Evolutionary conservation across 1,139 yeast species (phyloP).

Genomic region (Taphrina wiesneri): DNA sequence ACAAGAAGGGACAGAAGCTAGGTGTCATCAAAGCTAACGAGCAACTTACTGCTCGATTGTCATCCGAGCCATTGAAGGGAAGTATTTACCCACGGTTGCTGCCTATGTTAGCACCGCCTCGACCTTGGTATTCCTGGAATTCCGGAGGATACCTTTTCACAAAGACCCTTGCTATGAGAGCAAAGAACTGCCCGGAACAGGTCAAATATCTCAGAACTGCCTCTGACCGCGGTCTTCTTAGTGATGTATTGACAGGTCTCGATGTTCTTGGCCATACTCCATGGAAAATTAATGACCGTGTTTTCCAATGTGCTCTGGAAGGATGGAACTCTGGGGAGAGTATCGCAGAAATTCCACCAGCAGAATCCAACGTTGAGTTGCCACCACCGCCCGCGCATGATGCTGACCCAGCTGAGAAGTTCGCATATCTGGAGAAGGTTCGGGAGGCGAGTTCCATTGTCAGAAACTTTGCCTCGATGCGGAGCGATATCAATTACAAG

Average conservation of each 20-base stretch:
- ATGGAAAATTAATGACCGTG: constrained; percentile 82
- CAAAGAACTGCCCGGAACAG: constrained; percentile 87
- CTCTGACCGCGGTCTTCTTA: constrained; percentile 64
- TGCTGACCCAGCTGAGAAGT: constrained; percentile 67
- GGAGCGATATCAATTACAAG: constrained; percentile 93
- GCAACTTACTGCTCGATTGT: constrained; percentile 62
- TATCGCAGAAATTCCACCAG: constrained; percentile 76
- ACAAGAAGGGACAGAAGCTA: constrained; percentile 69
- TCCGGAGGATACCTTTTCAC: constrained; percentile 81
- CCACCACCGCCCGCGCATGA: constrained; percentile 66
- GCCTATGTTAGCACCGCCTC: constrained; percentile 90
- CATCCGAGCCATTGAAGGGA: constrained; percentile 65
- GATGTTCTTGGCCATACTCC: constrained; percentile 86
- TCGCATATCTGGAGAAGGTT: constrained; percentile 66
- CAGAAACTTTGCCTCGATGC: constrained; percentile 71
- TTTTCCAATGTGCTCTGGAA: constrained; percentile 67
- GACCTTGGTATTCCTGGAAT: constrained; percentile 79
- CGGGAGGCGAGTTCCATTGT: constrained; percentile 61
- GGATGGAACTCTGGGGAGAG: constrained; percentile 85
- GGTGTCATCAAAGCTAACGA: constrained; percentile 82
- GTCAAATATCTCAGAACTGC: constrained; percentile 84
- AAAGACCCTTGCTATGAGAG: constrained; percentile 64
- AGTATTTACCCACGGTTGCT: constrained; percentile 82
- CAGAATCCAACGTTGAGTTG: constrained; percentile 52
- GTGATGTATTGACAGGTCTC: constrained; percentile 71